These are phyloP conservation scores for Fusarium nanum DNA, from an alignment of 2,329 filamentous ascomycete species.

Conservation along the genomic window DNA sequence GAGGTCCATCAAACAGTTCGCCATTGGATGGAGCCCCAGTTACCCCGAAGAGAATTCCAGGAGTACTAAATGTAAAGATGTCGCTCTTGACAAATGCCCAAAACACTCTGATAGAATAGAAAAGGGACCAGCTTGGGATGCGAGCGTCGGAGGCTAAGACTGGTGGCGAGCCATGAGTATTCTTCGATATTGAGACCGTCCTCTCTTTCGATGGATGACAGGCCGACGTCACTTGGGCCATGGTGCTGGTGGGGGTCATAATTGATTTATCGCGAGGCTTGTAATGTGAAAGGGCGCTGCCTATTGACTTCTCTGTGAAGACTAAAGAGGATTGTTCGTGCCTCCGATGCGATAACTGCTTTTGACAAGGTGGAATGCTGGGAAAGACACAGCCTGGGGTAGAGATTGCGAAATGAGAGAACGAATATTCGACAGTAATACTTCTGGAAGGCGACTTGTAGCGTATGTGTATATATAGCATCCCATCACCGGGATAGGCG, in stretches of 20 bases:
- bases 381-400: background rate
- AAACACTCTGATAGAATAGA: background rate
- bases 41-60: background rate
- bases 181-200: accelerated
- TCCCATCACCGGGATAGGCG: too few relatives aligned
- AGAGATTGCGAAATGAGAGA: background rate
- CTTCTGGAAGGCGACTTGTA: too few relatives aligned
- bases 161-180: accelerated
- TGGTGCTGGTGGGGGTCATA: background rate
- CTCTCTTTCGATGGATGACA: background rate
- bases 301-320: accelerated
- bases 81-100: background rate
- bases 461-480: too few relatives aligned
- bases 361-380: background rate
- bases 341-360: accelerated
- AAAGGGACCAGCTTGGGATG: background rate
- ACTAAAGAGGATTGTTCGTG: accelerated
- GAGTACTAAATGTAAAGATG: background rate
- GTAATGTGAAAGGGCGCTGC: too few relatives aligned
- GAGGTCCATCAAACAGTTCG: background rate
- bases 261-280: accelerated
- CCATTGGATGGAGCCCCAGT: background rate
- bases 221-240: background rate
- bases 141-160: accelerated
- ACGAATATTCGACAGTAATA: too few relatives aligned